Conservation (phyloP, 2,329 filamentous ascomycete species). For the Magnaporthiopsis poae region DNA sequence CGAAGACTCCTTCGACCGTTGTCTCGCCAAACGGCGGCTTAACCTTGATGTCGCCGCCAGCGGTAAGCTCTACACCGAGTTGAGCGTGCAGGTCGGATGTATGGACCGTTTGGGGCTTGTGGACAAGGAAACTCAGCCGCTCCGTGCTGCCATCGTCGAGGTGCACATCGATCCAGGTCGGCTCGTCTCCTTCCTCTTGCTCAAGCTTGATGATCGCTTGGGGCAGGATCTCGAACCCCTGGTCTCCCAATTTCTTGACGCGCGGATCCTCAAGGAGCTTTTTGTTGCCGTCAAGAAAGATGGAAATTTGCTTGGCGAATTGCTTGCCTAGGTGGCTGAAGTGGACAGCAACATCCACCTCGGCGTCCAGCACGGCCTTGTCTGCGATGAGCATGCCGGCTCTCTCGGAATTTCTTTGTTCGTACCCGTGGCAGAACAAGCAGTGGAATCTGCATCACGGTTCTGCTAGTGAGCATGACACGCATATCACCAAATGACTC, state of each 20-base stretch:
- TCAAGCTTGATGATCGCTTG: background rate
- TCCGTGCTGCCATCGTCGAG: conserved; percentile 24
- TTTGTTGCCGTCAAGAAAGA: conserved; percentile 41
- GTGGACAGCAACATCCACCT: conserved; percentile 13
- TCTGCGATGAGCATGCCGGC: conserved; percentile 37
- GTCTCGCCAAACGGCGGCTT: conserved; percentile 37
- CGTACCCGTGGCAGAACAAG: conserved; percentile 50
- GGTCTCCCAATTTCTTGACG: background rate
- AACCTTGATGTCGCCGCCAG: background rate
- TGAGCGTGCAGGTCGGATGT: background rate
- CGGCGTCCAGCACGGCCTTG: conserved; percentile 8
- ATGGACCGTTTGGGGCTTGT: background rate
- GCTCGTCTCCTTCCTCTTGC: conserved; percentile 15
- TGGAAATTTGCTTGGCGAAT: conserved; percentile 31
- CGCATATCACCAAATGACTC: too few relatives aligned
- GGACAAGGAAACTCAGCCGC: conserved; percentile 15
- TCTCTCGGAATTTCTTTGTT: conserved; percentile 38
- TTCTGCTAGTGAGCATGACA: too few relatives aligned
- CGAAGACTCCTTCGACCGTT: conserved; percentile 41
- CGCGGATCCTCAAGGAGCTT: conserved; percentile 18
- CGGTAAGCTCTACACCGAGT: background rate
- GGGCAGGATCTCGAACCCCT: conserved; percentile 10
- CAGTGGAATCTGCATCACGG: conserved; percentile 39
- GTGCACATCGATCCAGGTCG: conserved; percentile 19
- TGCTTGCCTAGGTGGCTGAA: conserved; percentile 25